These are phyloP conservation scores for Gaertneriomyces sp. DNA, from an alignment of 192 early-diverging fungal genomes.

Conservation along the genomic window DNA sequence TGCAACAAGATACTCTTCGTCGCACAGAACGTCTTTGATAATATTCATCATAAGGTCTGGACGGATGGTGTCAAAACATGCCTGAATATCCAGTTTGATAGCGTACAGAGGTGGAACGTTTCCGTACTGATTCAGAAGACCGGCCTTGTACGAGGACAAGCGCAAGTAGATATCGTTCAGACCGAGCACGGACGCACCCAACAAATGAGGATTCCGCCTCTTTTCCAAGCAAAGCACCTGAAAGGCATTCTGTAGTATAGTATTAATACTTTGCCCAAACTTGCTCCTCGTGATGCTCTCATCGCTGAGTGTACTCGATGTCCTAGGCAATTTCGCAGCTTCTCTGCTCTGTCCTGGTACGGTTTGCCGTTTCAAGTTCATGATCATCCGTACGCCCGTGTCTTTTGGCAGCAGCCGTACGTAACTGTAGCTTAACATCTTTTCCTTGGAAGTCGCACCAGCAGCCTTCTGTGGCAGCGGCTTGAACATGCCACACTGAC, in stretches of 20 bases:
- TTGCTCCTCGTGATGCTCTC: no score
- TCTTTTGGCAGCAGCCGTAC: constrained; percentile 82
- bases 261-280: constrained; percentile 44
- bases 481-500: background rate
- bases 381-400: constrained; percentile 71
- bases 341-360: no score
- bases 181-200: constrained; percentile 38
- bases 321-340: no score
- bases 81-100: constrained; percentile 78
- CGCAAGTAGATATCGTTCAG: constrained; percentile 38
- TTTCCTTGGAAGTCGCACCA: background rate
- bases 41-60: constrained; percentile 64
- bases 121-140: background rate
- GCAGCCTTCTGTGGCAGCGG: no score
- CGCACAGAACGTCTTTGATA: constrained; percentile 43
- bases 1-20: constrained; percentile 70
- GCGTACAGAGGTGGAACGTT: constrained; percentile 54
- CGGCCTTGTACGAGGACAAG: constrained; percentile 27
- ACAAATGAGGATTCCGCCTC: constrained; percentile 9
- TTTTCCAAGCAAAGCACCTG: constrained; percentile 56
- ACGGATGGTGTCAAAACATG: constrained; percentile 79
- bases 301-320: no score
- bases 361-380: constrained; percentile 55
- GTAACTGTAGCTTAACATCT: constrained; percentile 50
- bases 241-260: constrained; percentile 52